These are phyloP conservation scores for Saccharomyces mikatae DNA, from an alignment of 805 yeast species.

Conservation along the genomic window DNA sequence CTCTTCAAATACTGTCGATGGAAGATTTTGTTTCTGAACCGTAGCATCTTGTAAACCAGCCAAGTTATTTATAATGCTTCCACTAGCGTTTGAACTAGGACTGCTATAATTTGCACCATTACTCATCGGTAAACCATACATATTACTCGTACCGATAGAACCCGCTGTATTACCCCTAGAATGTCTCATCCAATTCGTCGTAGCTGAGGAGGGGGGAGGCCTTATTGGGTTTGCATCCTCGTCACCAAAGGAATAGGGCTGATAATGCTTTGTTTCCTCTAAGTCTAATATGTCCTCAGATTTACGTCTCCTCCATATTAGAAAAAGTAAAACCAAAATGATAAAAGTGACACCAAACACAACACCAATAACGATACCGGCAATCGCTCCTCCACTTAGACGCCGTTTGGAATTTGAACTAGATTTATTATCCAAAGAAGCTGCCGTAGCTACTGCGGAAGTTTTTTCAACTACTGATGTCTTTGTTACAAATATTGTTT, in stretches of 20 bases:
- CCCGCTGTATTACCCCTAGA: slow-evolving; percentile 6
- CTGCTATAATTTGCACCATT: not conserved
- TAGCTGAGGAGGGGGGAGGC: slow-evolving; percentile 12
- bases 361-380: slow-evolving; percentile 53
- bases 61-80: not conserved
- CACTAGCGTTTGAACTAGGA: not conserved
- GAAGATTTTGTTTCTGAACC: not conserved
- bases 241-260: slow-evolving; percentile 31
- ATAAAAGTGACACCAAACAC: slow-evolving; percentile 36
- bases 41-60: not conserved
- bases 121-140: not conserved
- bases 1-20: slow-evolving; percentile 12
- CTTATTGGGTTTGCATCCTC: slow-evolving; percentile 23
- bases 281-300: slow-evolving; percentile 33
- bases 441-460: slow-evolving; percentile 5
- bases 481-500: slow-evolving; percentile 22
- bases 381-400: slow-evolving; percentile 43
- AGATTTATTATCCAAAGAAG: slow-evolving; percentile 1
- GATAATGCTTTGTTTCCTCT: slow-evolving; percentile 34
- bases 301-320: slow-evolving; percentile 36
- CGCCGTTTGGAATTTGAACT: slow-evolving; percentile 1
- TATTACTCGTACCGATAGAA: not conserved
- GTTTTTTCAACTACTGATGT: slow-evolving; percentile 21
- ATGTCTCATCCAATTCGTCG: slow-evolving; percentile 9
- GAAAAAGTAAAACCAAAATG: slow-evolving; percentile 34